A percentile compares a stretch with the other conserved stretches of the same genome.
These are phyloP conservation scores for Phaeophleospora eucalypticola DNA, from an alignment of 2,329 filamentous ascomycete genomes.

Conservation along the genomic window DNA sequence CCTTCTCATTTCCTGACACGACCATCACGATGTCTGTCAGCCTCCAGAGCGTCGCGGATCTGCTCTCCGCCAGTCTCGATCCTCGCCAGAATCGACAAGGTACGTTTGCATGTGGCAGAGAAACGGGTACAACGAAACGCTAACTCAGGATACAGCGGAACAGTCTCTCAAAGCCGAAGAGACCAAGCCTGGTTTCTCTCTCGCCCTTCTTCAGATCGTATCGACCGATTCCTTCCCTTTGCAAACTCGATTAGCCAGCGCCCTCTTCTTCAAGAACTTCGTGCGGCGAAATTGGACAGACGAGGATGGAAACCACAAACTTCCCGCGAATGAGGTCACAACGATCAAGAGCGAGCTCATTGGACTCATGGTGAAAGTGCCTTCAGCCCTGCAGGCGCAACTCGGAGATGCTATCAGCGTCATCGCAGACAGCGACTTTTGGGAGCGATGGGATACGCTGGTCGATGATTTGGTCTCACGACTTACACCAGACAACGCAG, in stretches of 20 bases:
- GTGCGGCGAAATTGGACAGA: conserved; percentile 92
- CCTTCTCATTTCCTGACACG: not conserved
- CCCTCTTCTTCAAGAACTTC: conserved; percentile 98
- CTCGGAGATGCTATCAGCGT: conserved; percentile 94
- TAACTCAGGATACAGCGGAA: conserved; percentile 60
- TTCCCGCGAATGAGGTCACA: conserved; percentile 73
- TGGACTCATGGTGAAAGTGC: conserved; percentile 91
- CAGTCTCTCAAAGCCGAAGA: conserved; percentile 73
- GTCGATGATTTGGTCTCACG: conserved; percentile 87
- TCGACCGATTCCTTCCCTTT: conserved; percentile 66
- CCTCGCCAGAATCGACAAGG: conserved; percentile 85
- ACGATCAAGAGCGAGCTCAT: conserved; percentile 95
- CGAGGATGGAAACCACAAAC: conserved; percentile 89
- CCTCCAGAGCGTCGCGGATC: conserved; percentile 65
- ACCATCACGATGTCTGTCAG: conserved; percentile 53
- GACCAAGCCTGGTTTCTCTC: conserved; percentile 78
- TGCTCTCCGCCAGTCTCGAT: conserved; percentile 88
- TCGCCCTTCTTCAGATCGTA: conserved; percentile 82
- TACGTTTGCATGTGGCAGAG: conserved; percentile 39
- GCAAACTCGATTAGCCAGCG: conserved; percentile 80
- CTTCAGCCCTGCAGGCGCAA: conserved; percentile 82
- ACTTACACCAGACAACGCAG: conserved; percentile 74
- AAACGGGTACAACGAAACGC: conserved; percentile 2
- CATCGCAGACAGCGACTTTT: conserved; percentile 98
- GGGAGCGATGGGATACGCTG: conserved; percentile 91